Conservation (phyloP, 108 stramenopile species). For the Skeletonema marinoi region DNA sequence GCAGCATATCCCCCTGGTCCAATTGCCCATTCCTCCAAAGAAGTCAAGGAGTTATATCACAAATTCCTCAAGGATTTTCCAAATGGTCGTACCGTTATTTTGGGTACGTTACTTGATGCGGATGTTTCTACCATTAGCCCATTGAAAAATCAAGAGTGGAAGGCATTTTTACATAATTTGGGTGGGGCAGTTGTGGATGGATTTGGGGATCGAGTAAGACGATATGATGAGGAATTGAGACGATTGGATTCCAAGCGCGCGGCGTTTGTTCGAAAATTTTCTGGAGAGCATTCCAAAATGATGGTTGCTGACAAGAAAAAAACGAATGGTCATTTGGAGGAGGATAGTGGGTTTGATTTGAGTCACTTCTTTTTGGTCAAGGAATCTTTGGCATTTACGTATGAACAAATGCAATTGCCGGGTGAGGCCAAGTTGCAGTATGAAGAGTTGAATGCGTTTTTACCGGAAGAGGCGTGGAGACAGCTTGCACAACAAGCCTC, state of each 20-base stretch:
- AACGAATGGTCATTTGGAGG: neutral
- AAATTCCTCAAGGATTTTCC: conserved; percentile 79
- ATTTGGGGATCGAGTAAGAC: conserved; percentile 68
- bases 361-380: conserved; percentile 83
- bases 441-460: conserved; percentile 71
- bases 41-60: conserved; percentile 61
- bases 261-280: conserved; percentile 41
- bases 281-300: conserved; percentile 13
- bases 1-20: conserved; percentile 41
- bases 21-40: conserved; percentile 46
- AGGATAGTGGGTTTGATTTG: conserved; percentile 56
- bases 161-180: conserved; percentile 64
- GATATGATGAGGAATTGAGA: conserved; percentile 78
- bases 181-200: conserved; percentile 69
- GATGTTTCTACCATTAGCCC: conserved; percentile 16
- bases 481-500: conserved; percentile 14
- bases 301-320: neutral
- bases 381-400: conserved; percentile 81
- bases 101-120: conserved; percentile 61
- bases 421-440: conserved; percentile 81
- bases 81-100: conserved; percentile 64
- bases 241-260: conserved; percentile 63
- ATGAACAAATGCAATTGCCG: conserved; percentile 82
- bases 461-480: conserved; percentile 61
- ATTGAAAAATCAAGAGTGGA: conserved; percentile 72